Base-by-base conservation (phyloP, 2,329 filamentous ascomycete genomes). In the Exophiala spinifera region DNA sequence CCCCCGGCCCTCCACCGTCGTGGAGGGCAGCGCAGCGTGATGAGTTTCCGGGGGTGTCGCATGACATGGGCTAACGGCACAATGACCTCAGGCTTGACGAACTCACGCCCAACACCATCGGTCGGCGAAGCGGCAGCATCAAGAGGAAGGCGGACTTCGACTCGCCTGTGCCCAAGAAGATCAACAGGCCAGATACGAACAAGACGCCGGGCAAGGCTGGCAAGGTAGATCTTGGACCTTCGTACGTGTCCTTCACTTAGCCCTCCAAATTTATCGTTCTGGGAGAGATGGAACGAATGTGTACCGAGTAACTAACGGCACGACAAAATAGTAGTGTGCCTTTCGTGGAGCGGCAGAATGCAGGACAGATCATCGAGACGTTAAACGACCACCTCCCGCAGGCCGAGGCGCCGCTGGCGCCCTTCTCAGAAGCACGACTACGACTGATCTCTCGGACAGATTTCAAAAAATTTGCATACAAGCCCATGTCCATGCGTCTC, bases 401-500 rank as follows among this genome's bases (percentile, higher is more conserved):
- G 1, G 77, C 87, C 25, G 84, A 89, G 44, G 76, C 86, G 1
- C 88, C 87, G 2, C 80, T 88, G 20, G 85, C 86, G 28, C 86
- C 87, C 1, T 89, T 84, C 61, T 69, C 83, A 10, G 88, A 94
- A 69, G 68, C 89, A 14, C 87, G 94, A 47, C 84, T 97, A 69
- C 91, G 88, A 67, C 79, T 96, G 17, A 91, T 86, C 4, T 88
- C 90, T 2, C 88, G 89, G 56, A 92, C 90, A 1, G 92, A 97
- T 68, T 81, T 90, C 66, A 91, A 91, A 69, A 96, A 96, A 69
- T 86, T 96, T 63, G 84, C 79, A 1, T 99, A 97, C 73, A 94
- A 91, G 67, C 89, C 91, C 1, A 86, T 97, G 78, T 87, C 89
- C 1, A 96, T 97, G 91, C 95, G 96, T 66, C 79, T 94, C 5